phyloP scores from a whole-genome alignment of 108 stramenopile genomes.

The Nitzschia sp. region DNA sequence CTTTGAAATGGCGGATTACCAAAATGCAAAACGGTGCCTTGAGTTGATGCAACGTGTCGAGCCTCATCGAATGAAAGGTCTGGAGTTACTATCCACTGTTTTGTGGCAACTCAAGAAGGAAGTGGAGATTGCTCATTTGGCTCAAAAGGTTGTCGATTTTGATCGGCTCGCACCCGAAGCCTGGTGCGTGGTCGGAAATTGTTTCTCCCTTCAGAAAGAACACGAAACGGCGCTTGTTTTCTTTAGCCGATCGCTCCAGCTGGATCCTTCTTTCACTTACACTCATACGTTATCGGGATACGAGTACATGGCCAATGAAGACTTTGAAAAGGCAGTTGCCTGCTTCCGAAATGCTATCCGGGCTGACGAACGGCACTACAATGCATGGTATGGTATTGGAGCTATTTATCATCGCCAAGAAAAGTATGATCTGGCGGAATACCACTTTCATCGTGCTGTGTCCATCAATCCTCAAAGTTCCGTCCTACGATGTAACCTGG shows the following conservation, averaged over 20 bases:
- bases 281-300: slow-evolving; percentile 96
- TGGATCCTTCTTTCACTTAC: slow-evolving; percentile 92
- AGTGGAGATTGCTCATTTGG: slow-evolving; percentile 92
- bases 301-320: slow-evolving; percentile 96
- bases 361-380: slow-evolving; percentile 87
- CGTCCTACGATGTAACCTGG: slow-evolving; percentile 92
- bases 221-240: slow-evolving; percentile 94
- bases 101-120: slow-evolving; percentile 97
- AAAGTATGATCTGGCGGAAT: slow-evolving; percentile 94
- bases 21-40: slow-evolving; percentile 73
- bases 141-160: slow-evolving; percentile 85
- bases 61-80: slow-evolving; percentile 91
- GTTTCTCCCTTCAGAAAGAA: slow-evolving; percentile 97
- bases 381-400: slow-evolving; percentile 96
- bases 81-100: slow-evolving; percentile 90
- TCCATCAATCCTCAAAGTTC: slow-evolving; percentile 88
- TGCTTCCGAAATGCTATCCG: slow-evolving; percentile 91
- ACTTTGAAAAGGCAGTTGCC: slow-evolving; percentile 93
- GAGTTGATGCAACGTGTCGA: slow-evolving; percentile 85
- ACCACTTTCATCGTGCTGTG: slow-evolving; percentile 91
- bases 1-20: slow-evolving; percentile 96
- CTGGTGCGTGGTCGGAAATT: slow-evolving; percentile 98
- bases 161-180: slow-evolving; percentile 88
- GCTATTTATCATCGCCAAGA: slow-evolving; percentile 97
- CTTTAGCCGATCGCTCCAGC: slow-evolving; percentile 88